A percentile compares a stretch with the other conserved stretches of the same genome.
Evolutionary conservation across 2,329 filamentous ascomycete species (phyloP).

Genomic region (Ceratocystis colombiana): DNA sequence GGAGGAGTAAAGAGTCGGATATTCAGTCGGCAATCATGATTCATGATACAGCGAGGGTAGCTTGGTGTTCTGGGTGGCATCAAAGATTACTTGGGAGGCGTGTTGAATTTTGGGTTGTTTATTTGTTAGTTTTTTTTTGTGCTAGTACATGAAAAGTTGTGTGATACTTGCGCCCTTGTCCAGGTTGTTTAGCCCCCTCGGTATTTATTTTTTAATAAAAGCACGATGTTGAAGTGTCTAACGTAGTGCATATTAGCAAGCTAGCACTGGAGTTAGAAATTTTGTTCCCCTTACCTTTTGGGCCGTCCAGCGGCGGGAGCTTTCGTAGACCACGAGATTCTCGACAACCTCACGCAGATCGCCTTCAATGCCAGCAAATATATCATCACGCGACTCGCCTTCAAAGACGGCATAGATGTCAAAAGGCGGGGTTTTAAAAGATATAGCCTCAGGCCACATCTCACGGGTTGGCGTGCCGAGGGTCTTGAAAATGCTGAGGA

Average conservation of each 20-base stretch:
- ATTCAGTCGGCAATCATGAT: too few species aligned
- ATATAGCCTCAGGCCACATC: slow-evolving; percentile 69
- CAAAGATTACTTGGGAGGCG: not conserved
- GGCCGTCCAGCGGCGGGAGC: slow-evolving; percentile 55
- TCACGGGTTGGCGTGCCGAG: slow-evolving; percentile 74
- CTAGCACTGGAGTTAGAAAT: too few species aligned
- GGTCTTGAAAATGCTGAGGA: slow-evolving; percentile 85
- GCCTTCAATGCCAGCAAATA: slow-evolving; percentile 53
- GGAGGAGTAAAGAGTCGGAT: slow-evolving; percentile 3
- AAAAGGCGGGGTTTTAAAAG: slow-evolving; percentile 68
- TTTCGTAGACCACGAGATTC: slow-evolving; percentile 60
- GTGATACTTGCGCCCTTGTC: not conserved
- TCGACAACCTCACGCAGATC: slow-evolving; percentile 56
- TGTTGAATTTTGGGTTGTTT: slow-evolving; percentile 7
- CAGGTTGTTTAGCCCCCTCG: not conserved
- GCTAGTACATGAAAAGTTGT: not conserved
- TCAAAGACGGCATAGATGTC: slow-evolving; percentile 76
- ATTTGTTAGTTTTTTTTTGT: not conserved
- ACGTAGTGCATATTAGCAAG: not conserved
- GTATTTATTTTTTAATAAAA: slow-evolving; percentile 3
- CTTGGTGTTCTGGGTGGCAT: not conserved
- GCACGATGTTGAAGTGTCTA: slow-evolving; percentile 9
- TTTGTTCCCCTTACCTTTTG: slow-evolving; percentile 32
- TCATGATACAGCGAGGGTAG: not conserved
- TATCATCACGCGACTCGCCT: slow-evolving; percentile 53